Base-by-base conservation (phyloP, 2,329 filamentous ascomycete species). In the Didymella glomerata region DNA sequence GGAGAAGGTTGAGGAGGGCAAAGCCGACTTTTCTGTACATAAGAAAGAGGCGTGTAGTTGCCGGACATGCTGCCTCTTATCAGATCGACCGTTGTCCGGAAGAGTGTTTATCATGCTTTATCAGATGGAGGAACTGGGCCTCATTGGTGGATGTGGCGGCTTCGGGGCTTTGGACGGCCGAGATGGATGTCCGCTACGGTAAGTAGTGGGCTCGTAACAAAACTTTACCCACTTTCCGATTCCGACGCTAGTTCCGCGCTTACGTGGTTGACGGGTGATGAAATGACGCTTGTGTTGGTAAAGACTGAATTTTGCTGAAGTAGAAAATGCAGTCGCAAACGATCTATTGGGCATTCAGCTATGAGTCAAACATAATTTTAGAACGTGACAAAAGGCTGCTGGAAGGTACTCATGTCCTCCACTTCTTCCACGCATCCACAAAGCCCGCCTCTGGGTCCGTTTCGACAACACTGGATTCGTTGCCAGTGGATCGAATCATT, bases 21-120 rank as follows among this genome's bases (percentile, higher is more conserved):
- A 46, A 30, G 10, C 22, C 16, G 45, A 46, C 6, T n/a, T 30
- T 49, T 49, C 46, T 58, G 40, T 58, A 54, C 49, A 54, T 46
- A 10, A 5, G 36, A 14, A n/a, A 5, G 18, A 36, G 22, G 25
- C 30, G 14, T 34, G 10, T 54, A 57, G 20, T 28, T 61, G 58
- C 58, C 58, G 58, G 38, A 16, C 11, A 8, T 38, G 25, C 10
- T 32, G 34, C 45, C 27, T 57, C 30, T 61, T 61, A 61, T 61
- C 58, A 18, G 58, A 61, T 61, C 24, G 18, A 20, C 18, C 11
- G 18, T 25, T 20, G 18, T 24, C 20, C 54, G 58, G 58, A 61
- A 57, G 36, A 61, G 22, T 41, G 14, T 47, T 61, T 57, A 61
- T 24, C 58, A 57, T 48, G 45, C 1, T 8, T 61, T 46, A 61